Conservation (phyloP, 192 early-diverging fungal genomes). For the Backusella tuberculispora region DNA sequence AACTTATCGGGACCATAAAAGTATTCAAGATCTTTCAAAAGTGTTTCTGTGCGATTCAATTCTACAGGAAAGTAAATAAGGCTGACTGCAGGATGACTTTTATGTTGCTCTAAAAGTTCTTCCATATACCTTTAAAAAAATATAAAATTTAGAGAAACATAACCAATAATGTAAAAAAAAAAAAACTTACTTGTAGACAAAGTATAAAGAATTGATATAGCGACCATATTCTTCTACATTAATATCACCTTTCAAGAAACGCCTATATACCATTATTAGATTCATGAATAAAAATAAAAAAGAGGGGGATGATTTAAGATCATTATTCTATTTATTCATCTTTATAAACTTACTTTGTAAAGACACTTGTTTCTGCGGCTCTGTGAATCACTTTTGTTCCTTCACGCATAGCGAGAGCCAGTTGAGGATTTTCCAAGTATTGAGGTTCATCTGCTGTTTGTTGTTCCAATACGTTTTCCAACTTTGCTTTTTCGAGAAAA, state of each 20-base stretch:
- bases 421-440: slow-evolving; percentile 40
- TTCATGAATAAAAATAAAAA: not conserved
- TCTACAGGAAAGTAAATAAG: slow-evolving; percentile 58
- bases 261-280: slow-evolving; percentile 26
- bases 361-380: slow-evolving; percentile 54
- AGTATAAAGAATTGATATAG: slow-evolving; percentile 55
- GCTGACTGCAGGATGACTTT: slow-evolving; percentile 49
- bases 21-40: slow-evolving; percentile 52
- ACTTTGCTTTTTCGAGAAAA: slow-evolving; percentile 20
- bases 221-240: slow-evolving; percentile 49
- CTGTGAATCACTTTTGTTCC: slow-evolving; percentile 57
- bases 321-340: not conserved
- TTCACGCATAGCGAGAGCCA: slow-evolving; percentile 56
- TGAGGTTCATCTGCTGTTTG: not conserved
- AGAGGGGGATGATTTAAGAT: not conserved
- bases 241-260: slow-evolving; percentile 57
- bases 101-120: slow-evolving; percentile 47
- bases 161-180: not conserved
- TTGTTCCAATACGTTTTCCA: not conserved
- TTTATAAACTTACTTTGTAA: slow-evolving; percentile 47
- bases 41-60: slow-evolving; percentile 43
- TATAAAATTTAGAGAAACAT: not conserved
- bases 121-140: slow-evolving; percentile 47
- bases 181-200: slow-evolving; percentile 48
- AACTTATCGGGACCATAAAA: slow-evolving; percentile 47